Evolutionary conservation across 208 protist genomes (phyloP).

Genomic region (Trypanosoma cruzi): DNA sequence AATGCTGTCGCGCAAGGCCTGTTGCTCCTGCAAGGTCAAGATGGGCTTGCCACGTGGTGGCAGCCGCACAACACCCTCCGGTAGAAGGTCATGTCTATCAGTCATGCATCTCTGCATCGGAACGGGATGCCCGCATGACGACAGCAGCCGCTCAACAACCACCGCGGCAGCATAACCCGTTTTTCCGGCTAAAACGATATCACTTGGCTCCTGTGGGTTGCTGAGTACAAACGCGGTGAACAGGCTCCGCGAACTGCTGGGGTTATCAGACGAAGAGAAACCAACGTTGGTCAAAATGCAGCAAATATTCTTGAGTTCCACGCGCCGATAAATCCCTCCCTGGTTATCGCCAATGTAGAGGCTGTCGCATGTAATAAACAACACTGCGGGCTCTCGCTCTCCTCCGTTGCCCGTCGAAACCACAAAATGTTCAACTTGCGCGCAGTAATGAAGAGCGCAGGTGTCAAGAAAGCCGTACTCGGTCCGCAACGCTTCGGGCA

Average conservation of each 20-base stretch:
- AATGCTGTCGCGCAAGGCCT: slow-evolving; percentile 11
- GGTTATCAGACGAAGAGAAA: background rate
- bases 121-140: background rate
- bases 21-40: background rate
- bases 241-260: background rate
- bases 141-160: background rate
- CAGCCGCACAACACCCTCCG: background rate
- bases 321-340: slow-evolving; percentile 8
- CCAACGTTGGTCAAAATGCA: slow-evolving; percentile 6
- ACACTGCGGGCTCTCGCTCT: background rate
- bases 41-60: background rate
- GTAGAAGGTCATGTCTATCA: background rate
- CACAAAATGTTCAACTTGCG: background rate
- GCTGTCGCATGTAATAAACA: slow-evolving; percentile 6
- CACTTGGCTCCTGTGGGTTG: background rate
- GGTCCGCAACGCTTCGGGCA: slow-evolving; percentile 4
- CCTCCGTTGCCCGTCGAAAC: background rate
- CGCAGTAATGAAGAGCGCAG: slow-evolving; percentile 15
- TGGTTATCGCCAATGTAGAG: slow-evolving; percentile 4
- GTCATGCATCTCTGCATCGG: background rate
- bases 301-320: background rate
- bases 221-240: slow-evolving; percentile 8
- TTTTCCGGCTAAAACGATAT: slow-evolving; percentile 1
- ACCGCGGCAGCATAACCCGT: slow-evolving; percentile 4
- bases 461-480: slow-evolving; percentile 11